Evolutionary conservation across 2,329 filamentous ascomycete species (phyloP), one percentile per base, ranked within the genome.

Genomic region (Colletotrichum zoysiae): DNA sequence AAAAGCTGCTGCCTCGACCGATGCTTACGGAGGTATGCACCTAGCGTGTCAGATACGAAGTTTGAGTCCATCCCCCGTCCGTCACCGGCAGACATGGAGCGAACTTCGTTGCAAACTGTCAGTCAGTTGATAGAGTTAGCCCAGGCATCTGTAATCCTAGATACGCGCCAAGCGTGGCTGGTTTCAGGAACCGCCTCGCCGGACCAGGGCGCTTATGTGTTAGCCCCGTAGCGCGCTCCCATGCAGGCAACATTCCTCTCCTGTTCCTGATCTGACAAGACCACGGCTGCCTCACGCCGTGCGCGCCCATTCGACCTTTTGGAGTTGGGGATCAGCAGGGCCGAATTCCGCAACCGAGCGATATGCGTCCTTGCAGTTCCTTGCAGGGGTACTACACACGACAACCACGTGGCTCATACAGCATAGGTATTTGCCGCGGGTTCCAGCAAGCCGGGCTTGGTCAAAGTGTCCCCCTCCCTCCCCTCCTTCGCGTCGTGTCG

Each of bases 101-200:
- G 33, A 60, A 60, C 20, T 23, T 30, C 50, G 26, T 53, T 26
- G 14, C 44, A 26, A 53, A 5, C 20, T 9, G 26, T 55, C 7
- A 33, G 26, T 30, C 14, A 18, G 23, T 26, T 11, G 26, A 26
- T 26, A 11, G n/a, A 44, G 26, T 61, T 38, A 56, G 50, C 40
- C 9, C 30, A 46, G 68, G 64, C 67, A 64, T 26, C 26, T 26
- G 3, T 26, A 26, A 26, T 26, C 26, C 26, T 26, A 26, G 65
- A 64, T 48, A 11, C 44, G 20, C 44, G 44, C 55, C 38, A 14
- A 26, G 46, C 44, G 69, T 71, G 69, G 69, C 69, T 71, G 65
- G 69, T 71, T 71, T 71, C 69, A 69, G 65, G 55, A 69, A 64
- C 69, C 65, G 65, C 69, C 64, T 59, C 64, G 46, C 69, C 69